These are phyloP conservation scores for Nelumbo lutea DNA, from an alignment of 164 flowering plant genomes.

Conservation along the genomic window DNA sequence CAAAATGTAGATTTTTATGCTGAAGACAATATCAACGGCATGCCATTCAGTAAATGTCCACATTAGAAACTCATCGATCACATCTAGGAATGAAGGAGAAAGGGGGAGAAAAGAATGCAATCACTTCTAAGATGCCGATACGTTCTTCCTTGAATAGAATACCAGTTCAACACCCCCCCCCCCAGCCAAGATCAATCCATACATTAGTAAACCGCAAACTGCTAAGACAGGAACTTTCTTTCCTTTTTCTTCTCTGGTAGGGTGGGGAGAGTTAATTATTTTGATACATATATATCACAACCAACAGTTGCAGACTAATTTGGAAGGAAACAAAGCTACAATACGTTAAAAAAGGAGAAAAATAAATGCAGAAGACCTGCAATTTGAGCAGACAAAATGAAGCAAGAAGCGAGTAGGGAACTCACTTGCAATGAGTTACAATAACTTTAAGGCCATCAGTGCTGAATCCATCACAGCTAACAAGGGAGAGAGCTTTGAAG, in stretches of 20 bases:
- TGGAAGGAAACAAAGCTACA: slow-evolving; percentile 3
- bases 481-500: slow-evolving; percentile 52
- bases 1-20: background rate
- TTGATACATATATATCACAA: too few species aligned
- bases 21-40: slow-evolving; percentile 17
- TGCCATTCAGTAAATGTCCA: slow-evolving; percentile 23
- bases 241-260: too few species aligned
- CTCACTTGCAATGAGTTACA: slow-evolving; percentile 70
- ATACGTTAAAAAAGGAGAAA: slow-evolving; percentile 6
- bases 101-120: too few species aligned
- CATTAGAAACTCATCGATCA: slow-evolving; percentile 20
- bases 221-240: too few species aligned
- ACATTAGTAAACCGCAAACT: too few species aligned
- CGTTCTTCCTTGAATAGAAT: too few species aligned
- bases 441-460: slow-evolving; percentile 66
- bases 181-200: too few species aligned
- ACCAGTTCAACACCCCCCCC: too few species aligned
- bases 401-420: background rate
- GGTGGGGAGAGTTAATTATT: too few species aligned
- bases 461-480: slow-evolving; percentile 79
- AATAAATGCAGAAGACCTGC: background rate
- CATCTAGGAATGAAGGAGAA: slow-evolving; percentile 10
- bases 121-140: too few species aligned
- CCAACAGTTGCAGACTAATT: too few species aligned
- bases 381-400: background rate